Percentiles rank a stretch among this genome's conserved stretches.
These are phyloP conservation scores for Ichthyophonus hoferi DNA, from an alignment of 208 protist species.

Conservation along the genomic window DNA sequence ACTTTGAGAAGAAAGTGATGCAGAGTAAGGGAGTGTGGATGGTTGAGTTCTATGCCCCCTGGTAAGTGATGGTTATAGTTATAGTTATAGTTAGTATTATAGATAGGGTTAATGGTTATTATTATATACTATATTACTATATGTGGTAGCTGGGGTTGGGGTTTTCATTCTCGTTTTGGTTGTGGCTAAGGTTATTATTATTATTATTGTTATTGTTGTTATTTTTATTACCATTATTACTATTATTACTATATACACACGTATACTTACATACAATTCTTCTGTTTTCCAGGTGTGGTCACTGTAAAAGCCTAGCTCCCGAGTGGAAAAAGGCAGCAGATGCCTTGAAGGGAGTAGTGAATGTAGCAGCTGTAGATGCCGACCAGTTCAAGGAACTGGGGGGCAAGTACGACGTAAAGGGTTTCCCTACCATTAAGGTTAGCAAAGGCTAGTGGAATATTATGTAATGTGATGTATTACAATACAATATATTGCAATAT, in stretches of 20 bases:
- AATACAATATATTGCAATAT: neutral
- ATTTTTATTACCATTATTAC: too few species aligned
- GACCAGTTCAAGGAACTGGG: conserved; percentile 14
- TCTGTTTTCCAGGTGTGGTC: conserved; percentile 42
- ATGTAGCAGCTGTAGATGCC: conserved; percentile 31
- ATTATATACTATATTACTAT: neutral
- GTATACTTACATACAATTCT: neutral
- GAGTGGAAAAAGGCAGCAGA: conserved; percentile 34
- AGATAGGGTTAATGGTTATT: neutral
- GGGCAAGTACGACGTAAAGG: conserved; percentile 18
- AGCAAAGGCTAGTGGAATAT: neutral
- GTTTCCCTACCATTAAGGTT: conserved; percentile 45
- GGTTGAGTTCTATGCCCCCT: conserved; percentile 42
- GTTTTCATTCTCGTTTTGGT: neutral
- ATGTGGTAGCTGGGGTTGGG: neutral
- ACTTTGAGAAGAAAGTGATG: conserved; percentile 29
- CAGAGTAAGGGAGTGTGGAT: neutral
- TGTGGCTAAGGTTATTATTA: neutral
- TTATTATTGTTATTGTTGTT: neutral
- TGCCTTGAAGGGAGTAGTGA: conserved; percentile 28
- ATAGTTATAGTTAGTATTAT: neutral
- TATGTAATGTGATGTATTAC: neutral
- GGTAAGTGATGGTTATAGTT: conserved; percentile 9
- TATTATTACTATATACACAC: neutral
- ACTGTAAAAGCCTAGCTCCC: conserved; percentile 37